These are phyloP conservation scores for Arabidopsis lyrata DNA, from an alignment of 441 rosid species.

Conservation along the genomic window DNA sequence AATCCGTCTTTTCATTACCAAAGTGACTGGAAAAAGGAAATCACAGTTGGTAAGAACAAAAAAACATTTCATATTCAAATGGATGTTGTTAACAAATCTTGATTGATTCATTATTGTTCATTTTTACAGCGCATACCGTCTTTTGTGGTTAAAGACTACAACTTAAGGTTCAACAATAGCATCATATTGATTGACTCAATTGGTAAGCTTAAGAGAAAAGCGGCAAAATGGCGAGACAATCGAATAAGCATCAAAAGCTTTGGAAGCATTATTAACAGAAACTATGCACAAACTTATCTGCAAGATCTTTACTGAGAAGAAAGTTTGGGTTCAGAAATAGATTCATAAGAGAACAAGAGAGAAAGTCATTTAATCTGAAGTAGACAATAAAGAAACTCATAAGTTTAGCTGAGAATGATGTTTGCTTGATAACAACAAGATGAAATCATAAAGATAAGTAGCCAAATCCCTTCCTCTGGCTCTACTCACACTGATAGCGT, in stretches of 20 bases:
- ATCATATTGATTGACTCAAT: too few species aligned
- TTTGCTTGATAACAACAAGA: not conserved
- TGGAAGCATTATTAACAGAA: not conserved
- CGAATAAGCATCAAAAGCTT: not conserved
- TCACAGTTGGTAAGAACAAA: too few species aligned
- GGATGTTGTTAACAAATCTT: too few species aligned
- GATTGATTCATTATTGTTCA: too few species aligned
- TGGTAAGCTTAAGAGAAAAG: too few species aligned
- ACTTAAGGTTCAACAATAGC: too few species aligned
- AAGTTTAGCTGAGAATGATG: not conserved
- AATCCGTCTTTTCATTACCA: too few species aligned
- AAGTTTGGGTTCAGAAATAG: not conserved
- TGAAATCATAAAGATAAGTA: slow-evolving; percentile 10
- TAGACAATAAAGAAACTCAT: slow-evolving; percentile 3
- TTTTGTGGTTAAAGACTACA: too few species aligned
- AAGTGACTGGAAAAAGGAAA: too few species aligned
- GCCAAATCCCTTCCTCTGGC: not conserved
- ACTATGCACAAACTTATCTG: not conserved
- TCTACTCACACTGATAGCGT: not conserved
- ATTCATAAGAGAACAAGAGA: not conserved
- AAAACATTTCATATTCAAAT: too few species aligned
- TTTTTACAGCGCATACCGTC: too few species aligned
- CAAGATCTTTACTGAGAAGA: not conserved
- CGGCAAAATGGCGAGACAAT: too few species aligned
- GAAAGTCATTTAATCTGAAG: not conserved